Evolutionary conservation across 768 basidiomycete species (phyloP).

Genomic region (Suillus ampliporus): DNA sequence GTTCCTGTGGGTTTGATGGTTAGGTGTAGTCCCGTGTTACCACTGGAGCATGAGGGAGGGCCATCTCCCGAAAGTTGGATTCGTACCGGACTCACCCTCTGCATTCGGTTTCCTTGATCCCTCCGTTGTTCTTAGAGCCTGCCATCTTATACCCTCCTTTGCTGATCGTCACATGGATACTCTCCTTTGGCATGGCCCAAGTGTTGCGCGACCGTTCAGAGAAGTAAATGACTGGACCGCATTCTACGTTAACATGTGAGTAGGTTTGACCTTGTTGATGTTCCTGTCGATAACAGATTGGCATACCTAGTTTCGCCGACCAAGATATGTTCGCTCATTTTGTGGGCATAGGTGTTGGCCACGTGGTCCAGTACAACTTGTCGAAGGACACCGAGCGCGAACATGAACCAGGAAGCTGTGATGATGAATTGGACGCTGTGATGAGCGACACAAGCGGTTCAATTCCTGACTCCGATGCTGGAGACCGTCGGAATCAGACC

Average conservation of each 20-base stretch:
- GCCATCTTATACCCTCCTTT: slow-evolving; percentile 34
- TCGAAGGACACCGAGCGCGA: background rate
- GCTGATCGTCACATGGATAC: slow-evolving; percentile 21
- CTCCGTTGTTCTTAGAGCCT: slow-evolving; percentile 20
- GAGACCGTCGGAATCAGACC: background rate
- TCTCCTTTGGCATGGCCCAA: slow-evolving; percentile 13
- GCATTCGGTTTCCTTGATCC: slow-evolving; percentile 34
- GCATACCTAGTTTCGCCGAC: slow-evolving; percentile 42
- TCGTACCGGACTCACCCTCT: slow-evolving; percentile 17
- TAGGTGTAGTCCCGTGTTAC: slow-evolving; percentile 17
- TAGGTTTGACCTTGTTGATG: background rate
- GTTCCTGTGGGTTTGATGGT: slow-evolving; percentile 32
- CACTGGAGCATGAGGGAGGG: slow-evolving; percentile 17
- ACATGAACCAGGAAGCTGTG: no score
- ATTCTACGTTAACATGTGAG: slow-evolving; percentile 24
- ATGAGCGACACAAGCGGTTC: no score
- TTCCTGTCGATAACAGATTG: background rate
- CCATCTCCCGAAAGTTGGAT: slow-evolving; percentile 26
- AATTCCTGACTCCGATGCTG: background rate
- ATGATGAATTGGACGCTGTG: no score
- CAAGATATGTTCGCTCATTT: slow-evolving; percentile 46
- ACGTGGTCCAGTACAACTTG: slow-evolving; percentile 12
- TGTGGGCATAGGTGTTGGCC: slow-evolving; percentile 37
- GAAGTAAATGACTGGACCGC: slow-evolving; percentile 17
- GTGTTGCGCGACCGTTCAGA: background rate